phyloP scores from a whole-genome alignment of 2,329 filamentous ascomycete genomes.

The Falciphora oryzae region DNA sequence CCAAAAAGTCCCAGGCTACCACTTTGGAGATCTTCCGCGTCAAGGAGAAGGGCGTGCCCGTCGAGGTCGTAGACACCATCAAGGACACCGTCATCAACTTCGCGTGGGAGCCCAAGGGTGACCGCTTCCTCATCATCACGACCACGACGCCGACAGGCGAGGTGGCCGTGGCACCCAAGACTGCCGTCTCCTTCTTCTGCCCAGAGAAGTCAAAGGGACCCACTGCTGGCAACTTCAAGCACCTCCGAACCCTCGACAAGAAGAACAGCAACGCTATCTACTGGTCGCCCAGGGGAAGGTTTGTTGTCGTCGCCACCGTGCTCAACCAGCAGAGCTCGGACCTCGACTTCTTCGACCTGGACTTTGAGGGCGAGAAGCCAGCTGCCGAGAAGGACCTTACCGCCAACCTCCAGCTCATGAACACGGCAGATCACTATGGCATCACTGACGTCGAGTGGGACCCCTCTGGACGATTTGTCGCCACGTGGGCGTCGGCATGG shows the following conservation, averaged over 20 bases:
- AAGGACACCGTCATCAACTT: constrained; percentile 99
- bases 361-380: constrained; percentile 95
- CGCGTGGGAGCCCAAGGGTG: constrained; percentile 97
- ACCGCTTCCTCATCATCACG: constrained; percentile 95
- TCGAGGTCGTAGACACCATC: constrained; percentile 95
- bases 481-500: constrained; percentile 90
- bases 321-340: constrained; percentile 91
- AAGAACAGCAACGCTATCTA: constrained; percentile 99
- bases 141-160: constrained; percentile 75
- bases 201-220: constrained; percentile 87
- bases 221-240: constrained; percentile 87
- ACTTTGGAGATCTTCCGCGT: constrained; percentile 98
- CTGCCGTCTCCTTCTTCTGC: constrained; percentile 90
- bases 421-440: constrained; percentile 90
- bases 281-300: constrained; percentile 94
- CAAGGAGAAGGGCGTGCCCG: constrained; percentile 93
- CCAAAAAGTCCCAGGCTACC: constrained; percentile 95
- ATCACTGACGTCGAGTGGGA: constrained; percentile 99
- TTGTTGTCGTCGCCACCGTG: constrained; percentile 90
- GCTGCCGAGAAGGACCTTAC: constrained; percentile 90
- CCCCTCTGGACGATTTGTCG: constrained; percentile 88
- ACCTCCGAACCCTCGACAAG: constrained; percentile 91
- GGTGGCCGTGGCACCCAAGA: constrained; percentile 86
- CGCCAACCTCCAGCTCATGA: constrained; percentile 93
- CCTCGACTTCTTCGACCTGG: constrained; percentile 94